A percentile compares a stretch with the other conserved stretches of the same genome.
Conservation (phyloP, 177 flowering plant species). For the Vitis hybrid region DNA sequence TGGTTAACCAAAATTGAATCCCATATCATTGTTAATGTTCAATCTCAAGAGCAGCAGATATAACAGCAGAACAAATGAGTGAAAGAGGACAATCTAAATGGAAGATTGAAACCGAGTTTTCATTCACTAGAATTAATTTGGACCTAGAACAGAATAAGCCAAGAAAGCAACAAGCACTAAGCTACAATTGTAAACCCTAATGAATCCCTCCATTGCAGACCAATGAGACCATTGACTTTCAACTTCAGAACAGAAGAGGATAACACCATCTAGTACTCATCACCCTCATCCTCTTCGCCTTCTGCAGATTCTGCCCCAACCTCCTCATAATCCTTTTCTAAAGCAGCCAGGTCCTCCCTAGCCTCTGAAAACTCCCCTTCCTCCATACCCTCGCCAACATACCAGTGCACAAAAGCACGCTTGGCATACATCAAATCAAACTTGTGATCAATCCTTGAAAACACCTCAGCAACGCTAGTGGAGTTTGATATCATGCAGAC, state of each 20-base stretch:
- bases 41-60: no score
- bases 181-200: background rate
- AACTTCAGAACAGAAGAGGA: background rate
- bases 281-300: constrained; percentile 53
- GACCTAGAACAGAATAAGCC: background rate
- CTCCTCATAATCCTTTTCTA: constrained; percentile 60
- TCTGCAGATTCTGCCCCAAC: constrained; percentile 60
- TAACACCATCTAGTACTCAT: constrained; percentile 34
- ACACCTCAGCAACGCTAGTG: constrained; percentile 52
- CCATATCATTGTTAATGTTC: no score
- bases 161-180: background rate
- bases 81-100: no score
- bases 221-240: constrained; percentile 36
- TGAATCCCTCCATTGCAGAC: constrained; percentile 5
- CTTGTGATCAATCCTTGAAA: constrained; percentile 50
- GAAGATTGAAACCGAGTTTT: no score
- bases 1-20: background rate
- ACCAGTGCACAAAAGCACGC: constrained; percentile 67
- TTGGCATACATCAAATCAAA: constrained; percentile 56
- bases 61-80: no score
- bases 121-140: no score
- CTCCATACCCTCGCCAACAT: constrained; percentile 73
- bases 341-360: constrained; percentile 58
- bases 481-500: constrained; percentile 55
- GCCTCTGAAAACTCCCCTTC: constrained; percentile 71